Evolutionary conservation across 2,329 filamentous ascomycete genomes (phyloP).

Genomic region (Geosmithia morbida): DNA sequence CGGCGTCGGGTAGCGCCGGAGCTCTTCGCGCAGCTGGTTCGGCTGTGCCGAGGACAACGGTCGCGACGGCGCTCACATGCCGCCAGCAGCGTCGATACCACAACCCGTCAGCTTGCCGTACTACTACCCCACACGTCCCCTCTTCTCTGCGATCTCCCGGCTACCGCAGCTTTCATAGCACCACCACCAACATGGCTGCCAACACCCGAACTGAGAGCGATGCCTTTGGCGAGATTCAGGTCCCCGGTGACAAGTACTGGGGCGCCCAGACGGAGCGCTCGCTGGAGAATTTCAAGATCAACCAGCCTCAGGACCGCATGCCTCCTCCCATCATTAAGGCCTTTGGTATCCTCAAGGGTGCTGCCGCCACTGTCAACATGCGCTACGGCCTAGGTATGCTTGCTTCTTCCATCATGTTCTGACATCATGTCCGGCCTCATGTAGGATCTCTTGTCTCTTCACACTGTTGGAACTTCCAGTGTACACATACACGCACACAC

Average conservation of each 20-base stretch:
- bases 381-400: slow-evolving; percentile 68
- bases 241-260: slow-evolving; percentile 91
- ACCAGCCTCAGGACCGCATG: slow-evolving; percentile 98
- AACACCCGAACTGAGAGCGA: slow-evolving; percentile 77
- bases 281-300: slow-evolving; percentile 96
- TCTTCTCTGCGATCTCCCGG: neutral
- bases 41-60: slow-evolving; percentile 1
- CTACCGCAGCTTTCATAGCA: slow-evolving; percentile 22
- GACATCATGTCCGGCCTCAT: neutral
- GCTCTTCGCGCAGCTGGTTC: neutral
- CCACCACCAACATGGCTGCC: slow-evolving; percentile 31
- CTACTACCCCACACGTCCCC: neutral
- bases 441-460: no score
- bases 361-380: slow-evolving; percentile 92
- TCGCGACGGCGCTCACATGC: neutral
- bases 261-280: slow-evolving; percentile 95
- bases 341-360: slow-evolving; percentile 95
- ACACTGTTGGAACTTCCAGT: no score
- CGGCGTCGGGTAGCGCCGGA: slow-evolving; percentile 1
- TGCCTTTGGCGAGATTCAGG: slow-evolving; percentile 94
- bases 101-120: neutral
- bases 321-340: slow-evolving; percentile 82
- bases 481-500: no score
- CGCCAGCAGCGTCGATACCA: neutral
- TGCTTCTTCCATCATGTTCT: neutral